Percentiles rank a stretch among this genome's conserved stretches.
Conservation (phyloP, 306 rosid genomes). For the Prunus padus region DNA sequence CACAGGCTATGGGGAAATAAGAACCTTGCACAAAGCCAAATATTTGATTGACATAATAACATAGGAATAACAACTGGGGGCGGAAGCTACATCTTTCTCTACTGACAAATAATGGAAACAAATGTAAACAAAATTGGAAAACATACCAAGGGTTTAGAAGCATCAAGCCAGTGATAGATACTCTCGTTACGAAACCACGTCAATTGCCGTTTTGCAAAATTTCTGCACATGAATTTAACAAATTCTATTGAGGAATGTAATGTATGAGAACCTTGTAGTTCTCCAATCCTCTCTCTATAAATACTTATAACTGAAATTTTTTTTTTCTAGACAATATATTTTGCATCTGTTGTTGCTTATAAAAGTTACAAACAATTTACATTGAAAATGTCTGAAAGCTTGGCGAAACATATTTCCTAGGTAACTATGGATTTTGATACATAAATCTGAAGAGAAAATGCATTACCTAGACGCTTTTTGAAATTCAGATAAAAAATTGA, state of each 20-base stretch:
- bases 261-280: neutral
- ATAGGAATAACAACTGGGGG: neutral
- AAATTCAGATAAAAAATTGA: constrained; percentile 64
- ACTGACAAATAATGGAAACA: neutral
- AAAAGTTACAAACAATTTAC: neutral
- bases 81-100: neutral
- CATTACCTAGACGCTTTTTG: constrained; percentile 82
- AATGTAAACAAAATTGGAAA: neutral
- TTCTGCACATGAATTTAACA: constrained; percentile 50
- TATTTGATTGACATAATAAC: neutral
- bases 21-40: neutral
- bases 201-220: constrained; percentile 84
- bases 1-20: neutral
- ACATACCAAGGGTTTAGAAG: constrained; percentile 82
- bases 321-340: neutral
- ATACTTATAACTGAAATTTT: neutral
- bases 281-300: neutral
- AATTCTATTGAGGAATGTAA: neutral
- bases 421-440: neutral
- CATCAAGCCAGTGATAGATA: constrained; percentile 93
- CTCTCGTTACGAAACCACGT: constrained; percentile 90
- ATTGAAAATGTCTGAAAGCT: neutral
- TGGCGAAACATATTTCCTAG: neutral
- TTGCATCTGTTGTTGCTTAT: constrained; percentile 5
- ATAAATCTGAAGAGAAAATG: neutral